Conservation (phyloP, 2,329 filamentous ascomycete species). For the Zelopaecilomyces penicillatus region DNA sequence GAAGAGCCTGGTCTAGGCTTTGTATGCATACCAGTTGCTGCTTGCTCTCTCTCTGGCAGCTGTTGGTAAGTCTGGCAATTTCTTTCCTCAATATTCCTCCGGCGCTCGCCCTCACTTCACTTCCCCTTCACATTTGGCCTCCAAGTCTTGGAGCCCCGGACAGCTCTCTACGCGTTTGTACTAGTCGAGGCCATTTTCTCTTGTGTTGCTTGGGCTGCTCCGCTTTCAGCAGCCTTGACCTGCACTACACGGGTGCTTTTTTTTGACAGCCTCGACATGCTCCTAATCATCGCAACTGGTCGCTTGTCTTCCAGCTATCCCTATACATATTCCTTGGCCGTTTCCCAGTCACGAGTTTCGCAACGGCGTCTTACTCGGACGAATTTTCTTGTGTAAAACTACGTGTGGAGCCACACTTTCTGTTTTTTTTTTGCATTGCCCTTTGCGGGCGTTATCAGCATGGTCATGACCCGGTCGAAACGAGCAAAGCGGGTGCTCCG, state of each 20-base stretch:
- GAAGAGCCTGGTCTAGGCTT: constrained; percentile 16
- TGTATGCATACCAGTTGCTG: constrained; percentile 33
- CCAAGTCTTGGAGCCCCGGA: too few species aligned
- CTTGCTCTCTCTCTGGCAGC: constrained; percentile 20
- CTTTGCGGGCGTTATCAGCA: constrained; percentile 6
- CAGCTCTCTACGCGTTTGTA: too few species aligned
- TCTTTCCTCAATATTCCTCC: constrained; percentile 5
- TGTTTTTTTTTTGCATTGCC: neutral
- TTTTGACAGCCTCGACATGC: neutral
- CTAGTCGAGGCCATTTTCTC: too few species aligned
- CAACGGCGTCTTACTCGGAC: too few species aligned
- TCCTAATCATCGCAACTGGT: neutral
- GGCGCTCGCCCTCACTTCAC: constrained; percentile 1
- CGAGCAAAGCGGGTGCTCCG: constrained; percentile 30
- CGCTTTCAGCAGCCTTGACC: too few species aligned
- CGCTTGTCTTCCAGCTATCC: neutral
- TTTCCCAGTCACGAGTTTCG: neutral
- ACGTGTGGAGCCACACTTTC: too few species aligned
- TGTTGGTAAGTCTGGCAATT: constrained; percentile 20
- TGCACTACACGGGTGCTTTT: too few species aligned
- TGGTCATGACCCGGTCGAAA: constrained; percentile 19
- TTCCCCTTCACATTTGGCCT: neutral
- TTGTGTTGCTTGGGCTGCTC: too few species aligned
- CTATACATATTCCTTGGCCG: neutral
- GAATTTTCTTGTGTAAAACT: too few species aligned